Base-by-base conservation (phyloP, 768 basidiomycete genomes). In the Udeniomyces megalosporus region DNA sequence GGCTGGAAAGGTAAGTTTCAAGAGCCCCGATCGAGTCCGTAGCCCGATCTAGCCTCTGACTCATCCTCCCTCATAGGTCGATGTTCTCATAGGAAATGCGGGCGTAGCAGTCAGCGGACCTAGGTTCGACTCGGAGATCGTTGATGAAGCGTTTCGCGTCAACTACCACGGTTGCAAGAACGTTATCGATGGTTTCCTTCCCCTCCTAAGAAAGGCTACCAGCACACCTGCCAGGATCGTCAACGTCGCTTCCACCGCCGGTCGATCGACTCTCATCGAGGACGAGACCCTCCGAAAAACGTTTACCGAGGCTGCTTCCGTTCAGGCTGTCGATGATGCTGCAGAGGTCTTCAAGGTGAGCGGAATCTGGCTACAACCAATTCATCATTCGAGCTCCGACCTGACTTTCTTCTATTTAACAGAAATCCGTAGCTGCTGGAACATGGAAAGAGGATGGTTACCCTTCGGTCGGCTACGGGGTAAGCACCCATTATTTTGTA, bases 21-120 rank as follows among this genome's bases (percentile, higher is more conserved):
- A n/a, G 11, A 24, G 34, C 32, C n/a, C 48, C 7, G 0, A 20
- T 42, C n/a, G 29, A 32, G 4, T 15, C 24, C 15, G 61, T 47
- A n/a, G 44, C 42, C 22, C 26, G 45, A 14, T 50, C 61, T 20
- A 55, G 53, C 57, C 32, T 49, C 32, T 52, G n/a, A 34, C 58
- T 61, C 32, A 57, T n/a, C n/a, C n/a, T n/a, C n/a, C n/a, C n/a
- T n/a, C 55, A 4, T 58, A 69, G 63, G 64, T 68, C 29, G 69
- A 70, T 52, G 56, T 68, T 31, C 60, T 66, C 10, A 44, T 70
- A 22, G 55, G 54, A 38, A 70, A 70, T 56, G 69, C 69, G 15
- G 63, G 63, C 15, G 47, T 65, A 10, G 63, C 63, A 6, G 56
- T 58, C 50, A 51, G 17, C 10, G 59, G 62, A 26, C 17, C 46